Percentiles rank a stretch among this genome's conserved stretches.
These are phyloP conservation scores for Emergomyces orientalis DNA, from an alignment of 2,329 filamentous ascomycete species.

Conservation along the genomic window DNA sequence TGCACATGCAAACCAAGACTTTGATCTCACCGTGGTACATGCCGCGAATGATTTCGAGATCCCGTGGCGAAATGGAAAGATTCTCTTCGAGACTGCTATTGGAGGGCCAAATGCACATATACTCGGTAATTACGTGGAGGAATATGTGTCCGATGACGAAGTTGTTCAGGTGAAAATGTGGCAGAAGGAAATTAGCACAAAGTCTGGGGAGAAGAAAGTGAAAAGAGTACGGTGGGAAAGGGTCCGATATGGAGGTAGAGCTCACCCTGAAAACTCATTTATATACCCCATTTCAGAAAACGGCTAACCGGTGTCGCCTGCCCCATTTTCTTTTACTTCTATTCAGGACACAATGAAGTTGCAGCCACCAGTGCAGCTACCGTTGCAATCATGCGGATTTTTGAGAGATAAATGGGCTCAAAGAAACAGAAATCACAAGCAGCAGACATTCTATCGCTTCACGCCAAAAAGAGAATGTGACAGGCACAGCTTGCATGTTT, in stretches of 20 bases:
- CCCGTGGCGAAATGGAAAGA: conserved; percentile 48
- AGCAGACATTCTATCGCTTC: neutral
- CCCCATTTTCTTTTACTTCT: neutral
- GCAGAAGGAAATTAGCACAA: conserved; percentile 23
- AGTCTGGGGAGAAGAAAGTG: conserved; percentile 14
- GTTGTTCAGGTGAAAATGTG: conserved; percentile 30
- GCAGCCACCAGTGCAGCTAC: conserved; percentile 32
- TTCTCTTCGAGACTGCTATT: conserved; percentile 33
- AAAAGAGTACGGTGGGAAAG: conserved; percentile 39
- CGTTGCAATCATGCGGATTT: conserved; percentile 31
- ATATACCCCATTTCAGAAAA: neutral
- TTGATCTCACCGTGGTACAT: conserved; percentile 67
- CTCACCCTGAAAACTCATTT: neutral
- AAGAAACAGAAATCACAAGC: neutral
- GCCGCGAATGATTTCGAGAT: conserved; percentile 76
- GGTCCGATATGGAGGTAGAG: conserved; percentile 36
- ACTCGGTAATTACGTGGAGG: conserved; percentile 24
- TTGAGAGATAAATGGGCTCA: conserved; percentile 22
- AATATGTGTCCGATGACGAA: conserved; percentile 24
- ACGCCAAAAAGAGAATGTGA: neutral
- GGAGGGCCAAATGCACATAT: conserved; percentile 21
- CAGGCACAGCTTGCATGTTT: neutral
- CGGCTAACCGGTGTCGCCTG: neutral
- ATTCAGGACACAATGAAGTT: conserved; percentile 33
- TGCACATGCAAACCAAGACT: conserved; percentile 42